Evolutionary conservation across 2,329 filamentous ascomycete species (phyloP).

Genomic region (Fusarium sp.): DNA sequence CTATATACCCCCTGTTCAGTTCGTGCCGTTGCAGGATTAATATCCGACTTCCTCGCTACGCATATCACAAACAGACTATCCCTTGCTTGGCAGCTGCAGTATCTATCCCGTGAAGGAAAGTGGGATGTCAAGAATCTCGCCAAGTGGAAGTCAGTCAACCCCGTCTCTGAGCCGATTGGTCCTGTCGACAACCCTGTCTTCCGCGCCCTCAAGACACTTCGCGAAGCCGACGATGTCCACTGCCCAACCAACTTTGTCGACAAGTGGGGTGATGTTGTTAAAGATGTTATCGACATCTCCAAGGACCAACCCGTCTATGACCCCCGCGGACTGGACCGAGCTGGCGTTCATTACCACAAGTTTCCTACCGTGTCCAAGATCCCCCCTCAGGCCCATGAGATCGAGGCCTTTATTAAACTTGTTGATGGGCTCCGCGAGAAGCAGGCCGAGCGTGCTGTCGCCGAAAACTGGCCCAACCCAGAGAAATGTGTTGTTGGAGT

Average conservation of each 20-base stretch:
- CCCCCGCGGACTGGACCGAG: constrained; percentile 74
- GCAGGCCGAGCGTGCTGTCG: constrained; percentile 54
- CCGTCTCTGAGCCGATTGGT: constrained; percentile 83
- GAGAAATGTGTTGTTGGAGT: constrained; percentile 74
- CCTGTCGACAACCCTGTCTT: constrained; percentile 69
- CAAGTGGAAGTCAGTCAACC: constrained; percentile 86
- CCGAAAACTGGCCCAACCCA: constrained; percentile 56
- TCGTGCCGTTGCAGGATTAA: constrained; percentile 81
- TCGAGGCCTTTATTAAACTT: constrained; percentile 65
- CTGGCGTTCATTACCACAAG: constrained; percentile 81
- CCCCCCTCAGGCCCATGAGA: constrained; percentile 72
- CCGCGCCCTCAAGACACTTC: constrained; percentile 90
- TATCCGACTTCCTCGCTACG: constrained; percentile 82
- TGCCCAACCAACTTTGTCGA: constrained; percentile 78
- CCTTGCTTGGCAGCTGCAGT: constrained; percentile 90
- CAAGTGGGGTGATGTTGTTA: constrained; percentile 74
- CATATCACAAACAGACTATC: constrained; percentile 83
- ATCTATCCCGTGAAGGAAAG: constrained; percentile 89
- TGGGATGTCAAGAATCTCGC: constrained; percentile 98
- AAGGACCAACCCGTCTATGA: constrained; percentile 94
- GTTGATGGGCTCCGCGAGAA: constrained; percentile 71
- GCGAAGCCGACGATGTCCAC: constrained; percentile 88
- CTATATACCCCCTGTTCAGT: constrained; percentile 83
- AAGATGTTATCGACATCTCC: constrained; percentile 88
- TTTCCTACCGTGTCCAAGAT: constrained; percentile 94